Conservation (phyloP, 2,329 filamentous ascomycete species). For the Zasmidium angulare region DNA sequence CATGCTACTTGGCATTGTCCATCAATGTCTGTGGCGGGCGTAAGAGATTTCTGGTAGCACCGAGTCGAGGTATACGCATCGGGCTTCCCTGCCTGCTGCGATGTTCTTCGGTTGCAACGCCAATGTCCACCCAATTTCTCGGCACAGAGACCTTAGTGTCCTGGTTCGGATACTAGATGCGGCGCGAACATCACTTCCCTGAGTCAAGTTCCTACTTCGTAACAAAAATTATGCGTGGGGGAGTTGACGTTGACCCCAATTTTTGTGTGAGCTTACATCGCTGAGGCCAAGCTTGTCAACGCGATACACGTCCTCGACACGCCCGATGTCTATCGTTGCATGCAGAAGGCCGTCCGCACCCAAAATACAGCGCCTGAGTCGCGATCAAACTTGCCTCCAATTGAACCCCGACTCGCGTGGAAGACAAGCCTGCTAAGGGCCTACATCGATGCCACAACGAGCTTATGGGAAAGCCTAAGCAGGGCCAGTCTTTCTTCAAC, state of each 20-base stretch:
- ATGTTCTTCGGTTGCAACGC: background rate
- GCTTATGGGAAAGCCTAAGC: background rate
- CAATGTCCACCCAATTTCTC: background rate
- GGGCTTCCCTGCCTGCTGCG: background rate
- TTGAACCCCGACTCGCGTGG: slow-evolving; percentile 3
- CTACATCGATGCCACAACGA: slow-evolving; percentile 9
- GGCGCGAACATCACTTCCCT: background rate
- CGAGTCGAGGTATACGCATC: background rate
- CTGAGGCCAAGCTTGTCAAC: no score
- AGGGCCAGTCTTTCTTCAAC: background rate
- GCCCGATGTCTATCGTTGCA: no score
- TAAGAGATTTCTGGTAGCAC: slow-evolving; percentile 3
- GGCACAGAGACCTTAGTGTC: background rate
- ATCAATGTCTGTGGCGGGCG: slow-evolving; percentile 7
- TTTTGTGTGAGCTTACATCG: no score
- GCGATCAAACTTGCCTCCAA: background rate
- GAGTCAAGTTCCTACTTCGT: background rate
- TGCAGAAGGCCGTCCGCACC: no score
- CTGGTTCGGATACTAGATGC: background rate
- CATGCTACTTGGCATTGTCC: slow-evolving; percentile 8
- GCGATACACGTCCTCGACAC: no score
- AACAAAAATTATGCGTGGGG: background rate
- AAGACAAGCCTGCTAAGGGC: slow-evolving; percentile 15
- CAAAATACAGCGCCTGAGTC: no score
- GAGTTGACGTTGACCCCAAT: no score